phyloP scores from a whole-genome alignment of 768 basidiomycete species.

The Lentinula sp. region DNA sequence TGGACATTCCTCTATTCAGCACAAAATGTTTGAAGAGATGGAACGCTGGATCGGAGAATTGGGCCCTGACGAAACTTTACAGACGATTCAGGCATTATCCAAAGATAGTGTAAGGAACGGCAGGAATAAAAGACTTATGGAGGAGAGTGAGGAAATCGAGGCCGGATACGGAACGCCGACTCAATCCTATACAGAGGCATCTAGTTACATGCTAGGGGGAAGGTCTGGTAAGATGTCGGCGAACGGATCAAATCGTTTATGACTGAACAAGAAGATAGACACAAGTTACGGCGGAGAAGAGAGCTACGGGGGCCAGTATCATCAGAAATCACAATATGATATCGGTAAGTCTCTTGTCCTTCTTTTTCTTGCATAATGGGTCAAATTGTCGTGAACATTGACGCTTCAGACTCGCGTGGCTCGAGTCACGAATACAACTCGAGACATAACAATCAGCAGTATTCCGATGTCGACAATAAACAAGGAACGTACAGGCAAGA shows the following conservation, averaged over 20 bases:
- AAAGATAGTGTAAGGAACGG: slow-evolving; percentile 55
- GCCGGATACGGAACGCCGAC: slow-evolving; percentile 29
- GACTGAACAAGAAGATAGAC: not conserved
- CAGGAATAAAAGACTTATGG: slow-evolving; percentile 51
- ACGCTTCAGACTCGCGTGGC: not conserved
- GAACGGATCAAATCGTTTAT: not conserved
- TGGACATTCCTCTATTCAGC: slow-evolving; percentile 47
- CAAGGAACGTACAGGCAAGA: not conserved
- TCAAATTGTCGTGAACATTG: not conserved
- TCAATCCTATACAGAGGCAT: not conserved
- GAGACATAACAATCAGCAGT: not conserved
- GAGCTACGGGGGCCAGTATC: not conserved
- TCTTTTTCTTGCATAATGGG: not conserved
- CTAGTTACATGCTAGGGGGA: slow-evolving; percentile 2
- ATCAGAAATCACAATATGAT: slow-evolving; percentile 3
- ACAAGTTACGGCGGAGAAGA: not conserved
- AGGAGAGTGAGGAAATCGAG: slow-evolving; percentile 35
- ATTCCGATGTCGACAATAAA: not conserved
- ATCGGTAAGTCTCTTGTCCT: not conserved
- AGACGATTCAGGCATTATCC: slow-evolving; percentile 43
- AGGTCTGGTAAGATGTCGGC: not conserved
- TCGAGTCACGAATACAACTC: not conserved
- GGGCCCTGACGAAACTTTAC: slow-evolving; percentile 33
- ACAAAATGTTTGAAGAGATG: slow-evolving; percentile 53
- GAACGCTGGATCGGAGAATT: slow-evolving; percentile 47